phyloP scores from a whole-genome alignment of 495 filamentous ascomycete species.

The Aspergillus sparsus region DNA sequence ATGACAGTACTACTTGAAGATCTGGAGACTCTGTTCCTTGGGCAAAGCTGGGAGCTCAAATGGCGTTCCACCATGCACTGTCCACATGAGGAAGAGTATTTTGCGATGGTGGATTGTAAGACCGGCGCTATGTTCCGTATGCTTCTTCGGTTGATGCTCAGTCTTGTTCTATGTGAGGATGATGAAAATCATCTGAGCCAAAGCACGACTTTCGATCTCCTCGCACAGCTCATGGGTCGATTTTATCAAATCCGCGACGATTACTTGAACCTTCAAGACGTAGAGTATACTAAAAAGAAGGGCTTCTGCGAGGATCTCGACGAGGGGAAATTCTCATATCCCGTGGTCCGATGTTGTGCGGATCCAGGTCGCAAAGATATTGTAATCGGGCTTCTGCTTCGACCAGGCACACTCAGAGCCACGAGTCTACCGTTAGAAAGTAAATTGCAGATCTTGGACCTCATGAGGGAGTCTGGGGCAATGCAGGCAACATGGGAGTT shows the following conservation, averaged over 20 bases:
- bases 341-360: constrained; percentile 26
- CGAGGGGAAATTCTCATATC: constrained; percentile 39
- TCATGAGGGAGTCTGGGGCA: too few relatives aligned
- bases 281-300: constrained; percentile 32
- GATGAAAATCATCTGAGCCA: background rate
- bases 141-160: constrained; percentile 27
- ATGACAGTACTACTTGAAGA: constrained; percentile 17
- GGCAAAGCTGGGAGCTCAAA: constrained; percentile 35
- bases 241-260: constrained; percentile 45
- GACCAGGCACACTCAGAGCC: too few relatives aligned
- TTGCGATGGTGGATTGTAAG: constrained; percentile 34
- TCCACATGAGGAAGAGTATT: constrained; percentile 30
- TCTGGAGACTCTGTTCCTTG: constrained; percentile 24
- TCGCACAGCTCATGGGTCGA: constrained; percentile 25
- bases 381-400: too few relatives aligned
- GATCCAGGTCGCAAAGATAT: too few relatives aligned
- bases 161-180: background rate
- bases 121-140: constrained; percentile 37
- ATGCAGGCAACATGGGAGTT: too few relatives aligned
- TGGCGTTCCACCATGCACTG: constrained; percentile 27
- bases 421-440: too few relatives aligned
- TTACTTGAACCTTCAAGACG: constrained; percentile 35
- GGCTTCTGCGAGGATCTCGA: constrained; percentile 52
- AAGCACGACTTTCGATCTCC: background rate
- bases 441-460: too few relatives aligned